Conservation (phyloP, 2,329 filamentous ascomycete genomes). For the Epichloe amarillans region DNA sequence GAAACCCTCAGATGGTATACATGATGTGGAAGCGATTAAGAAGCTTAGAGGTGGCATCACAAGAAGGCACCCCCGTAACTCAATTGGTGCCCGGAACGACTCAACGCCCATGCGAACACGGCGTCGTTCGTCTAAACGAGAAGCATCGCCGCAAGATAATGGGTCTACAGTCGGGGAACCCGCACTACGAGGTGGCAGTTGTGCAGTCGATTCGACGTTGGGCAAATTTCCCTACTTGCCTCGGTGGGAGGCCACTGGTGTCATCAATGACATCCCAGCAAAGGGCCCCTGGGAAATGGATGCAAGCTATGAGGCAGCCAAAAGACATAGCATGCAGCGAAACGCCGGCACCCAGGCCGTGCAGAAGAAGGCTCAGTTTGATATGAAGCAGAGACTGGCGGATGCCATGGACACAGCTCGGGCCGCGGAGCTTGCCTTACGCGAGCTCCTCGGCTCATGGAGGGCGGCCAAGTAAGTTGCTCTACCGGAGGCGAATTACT, state of each 20-base stretch:
- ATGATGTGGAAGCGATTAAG: constrained; percentile 80
- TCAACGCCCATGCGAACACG: constrained; percentile 46
- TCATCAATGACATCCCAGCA: constrained; percentile 58
- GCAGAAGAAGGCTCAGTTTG: constrained; percentile 51
- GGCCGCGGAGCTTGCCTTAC: constrained; percentile 71
- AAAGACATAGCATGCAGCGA: constrained; percentile 24
- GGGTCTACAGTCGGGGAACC: constrained; percentile 24
- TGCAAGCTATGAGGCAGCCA: constrained; percentile 22
- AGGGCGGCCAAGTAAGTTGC: constrained; percentile 68
- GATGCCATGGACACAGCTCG: constrained; percentile 68
- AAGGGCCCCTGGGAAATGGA: constrained; percentile 21
- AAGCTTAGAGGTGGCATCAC: constrained; percentile 78
- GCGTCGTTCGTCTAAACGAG: constrained; percentile 26
- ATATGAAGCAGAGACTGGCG: constrained; percentile 46
- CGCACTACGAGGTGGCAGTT: constrained; percentile 28
- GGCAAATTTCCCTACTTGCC: constrained; percentile 44
- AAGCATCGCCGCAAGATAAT: constrained; percentile 25
- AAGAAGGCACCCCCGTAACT: constrained; percentile 59
- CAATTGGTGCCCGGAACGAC: constrained; percentile 41
- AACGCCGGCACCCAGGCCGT: constrained; percentile 36
- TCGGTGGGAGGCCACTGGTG: constrained; percentile 64
- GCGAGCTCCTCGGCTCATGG: constrained; percentile 70
- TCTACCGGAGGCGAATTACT: not conserved
- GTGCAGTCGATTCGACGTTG: constrained; percentile 31
- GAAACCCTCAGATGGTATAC: constrained; percentile 71